Conservation (phyloP, 2,329 filamentous ascomycete species). For the Neophaeococcomyces aloes region DNA sequence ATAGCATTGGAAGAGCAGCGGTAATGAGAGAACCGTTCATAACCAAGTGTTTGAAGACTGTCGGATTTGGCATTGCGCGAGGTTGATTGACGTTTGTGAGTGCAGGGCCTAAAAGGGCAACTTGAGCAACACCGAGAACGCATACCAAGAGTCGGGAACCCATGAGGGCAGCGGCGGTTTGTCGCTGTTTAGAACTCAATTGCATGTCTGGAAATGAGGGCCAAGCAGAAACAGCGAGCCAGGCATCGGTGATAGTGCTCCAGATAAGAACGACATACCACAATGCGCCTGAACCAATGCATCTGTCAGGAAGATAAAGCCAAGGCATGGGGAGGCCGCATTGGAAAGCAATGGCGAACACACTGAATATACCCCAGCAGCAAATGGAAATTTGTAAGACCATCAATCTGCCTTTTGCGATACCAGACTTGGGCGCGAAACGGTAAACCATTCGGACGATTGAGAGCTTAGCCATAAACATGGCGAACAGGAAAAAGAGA, state of each 20-base stretch:
- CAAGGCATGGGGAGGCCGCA: constrained; percentile 12
- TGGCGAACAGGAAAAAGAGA: constrained; percentile 6
- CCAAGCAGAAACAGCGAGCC: constrained; percentile 17
- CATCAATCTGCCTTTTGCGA: constrained; percentile 3
- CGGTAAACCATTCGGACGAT: constrained; percentile 6
- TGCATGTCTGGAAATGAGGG: constrained; percentile 23
- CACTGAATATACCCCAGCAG: constrained; percentile 17
- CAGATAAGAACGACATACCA: constrained; percentile 16
- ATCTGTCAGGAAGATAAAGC: constrained; percentile 7
- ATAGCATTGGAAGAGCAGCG: constrained; percentile 2
- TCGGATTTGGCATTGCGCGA: constrained; percentile 18
- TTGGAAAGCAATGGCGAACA: constrained; percentile 21
- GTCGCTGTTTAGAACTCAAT: constrained; percentile 9
- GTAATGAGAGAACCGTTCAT: constrained; percentile 4
- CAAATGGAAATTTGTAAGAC: constrained; percentile 3
- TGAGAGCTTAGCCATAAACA: constrained; percentile 6
- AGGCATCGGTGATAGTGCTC: constrained; percentile 20
- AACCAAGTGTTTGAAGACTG: constrained; percentile 1
- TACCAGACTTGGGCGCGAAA: neutral
- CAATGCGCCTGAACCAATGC: constrained; percentile 14
- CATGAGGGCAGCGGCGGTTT: neutral
- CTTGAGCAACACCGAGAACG: constrained; percentile 17
- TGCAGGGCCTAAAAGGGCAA: constrained; percentile 33
- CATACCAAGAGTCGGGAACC: neutral
- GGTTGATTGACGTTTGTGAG: constrained; percentile 44